Conservation (phyloP, 768 basidiomycete species). For the Lanmaoa rubissima region DNA sequence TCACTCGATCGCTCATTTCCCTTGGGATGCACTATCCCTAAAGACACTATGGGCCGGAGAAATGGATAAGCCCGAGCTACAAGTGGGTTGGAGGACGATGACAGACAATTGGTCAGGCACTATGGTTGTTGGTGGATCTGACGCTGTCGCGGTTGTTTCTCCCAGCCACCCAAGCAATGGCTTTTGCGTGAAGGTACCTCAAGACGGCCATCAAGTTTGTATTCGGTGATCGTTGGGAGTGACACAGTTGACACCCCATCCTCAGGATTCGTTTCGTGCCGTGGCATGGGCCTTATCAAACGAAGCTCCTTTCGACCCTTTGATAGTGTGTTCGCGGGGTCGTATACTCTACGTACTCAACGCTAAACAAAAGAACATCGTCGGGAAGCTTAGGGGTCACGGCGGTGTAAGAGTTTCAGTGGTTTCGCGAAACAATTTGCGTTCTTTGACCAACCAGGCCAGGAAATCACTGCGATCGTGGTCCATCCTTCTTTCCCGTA, state of each 20-base stretch:
- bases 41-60: constrained; percentile 38
- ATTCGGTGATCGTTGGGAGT: not conserved
- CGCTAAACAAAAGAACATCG: constrained; percentile 36
- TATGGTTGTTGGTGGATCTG: constrained; percentile 46
- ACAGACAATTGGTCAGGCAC: constrained; percentile 49
- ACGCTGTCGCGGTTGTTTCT: constrained; percentile 39
- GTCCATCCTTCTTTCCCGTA: constrained; percentile 60
- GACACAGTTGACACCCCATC: constrained; percentile 7
- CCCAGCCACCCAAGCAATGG: constrained; percentile 15
- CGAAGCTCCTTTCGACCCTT: constrained; percentile 47
- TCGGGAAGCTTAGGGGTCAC: constrained; percentile 62
- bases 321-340: constrained; percentile 54
- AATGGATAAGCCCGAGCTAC: constrained; percentile 30
- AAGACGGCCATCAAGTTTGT: constrained; percentile 20
- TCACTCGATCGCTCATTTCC: constrained; percentile 48
- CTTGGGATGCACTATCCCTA: constrained; percentile 37
- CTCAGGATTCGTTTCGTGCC: constrained; percentile 27
- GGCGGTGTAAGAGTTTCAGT: constrained; percentile 56
- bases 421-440: not conserved
- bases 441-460: constrained; percentile 32
- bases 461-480: constrained; percentile 62
- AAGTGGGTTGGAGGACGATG: constrained; percentile 44
- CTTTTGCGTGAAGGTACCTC: constrained; percentile 38
- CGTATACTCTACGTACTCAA: constrained; percentile 59
- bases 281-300: constrained; percentile 61